phyloP scores from a whole-genome alignment of 225 moss, liverwort and hornwort species.

The Pleurozium schreberi region DNA sequence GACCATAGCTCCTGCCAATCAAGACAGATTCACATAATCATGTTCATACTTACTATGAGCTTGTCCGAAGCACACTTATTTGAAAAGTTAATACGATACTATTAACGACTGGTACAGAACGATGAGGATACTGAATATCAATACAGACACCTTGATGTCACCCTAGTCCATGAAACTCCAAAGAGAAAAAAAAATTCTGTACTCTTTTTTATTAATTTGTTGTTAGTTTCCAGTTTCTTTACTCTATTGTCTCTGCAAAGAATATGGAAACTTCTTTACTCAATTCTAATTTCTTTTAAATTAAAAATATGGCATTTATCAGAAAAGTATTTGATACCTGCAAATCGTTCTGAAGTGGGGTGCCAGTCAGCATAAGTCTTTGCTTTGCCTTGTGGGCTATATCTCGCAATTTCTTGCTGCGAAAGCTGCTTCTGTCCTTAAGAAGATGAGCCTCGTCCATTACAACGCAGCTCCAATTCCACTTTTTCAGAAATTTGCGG shows the following conservation, averaged over 20 bases:
- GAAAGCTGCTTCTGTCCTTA: constrained; percentile 82
- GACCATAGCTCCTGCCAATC: constrained; percentile 78
- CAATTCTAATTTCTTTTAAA: neutral
- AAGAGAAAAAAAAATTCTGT: neutral
- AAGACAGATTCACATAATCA: neutral
- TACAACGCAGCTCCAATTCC: constrained; percentile 94
- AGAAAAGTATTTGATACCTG: constrained; percentile 30
- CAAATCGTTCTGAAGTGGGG: constrained; percentile 90
- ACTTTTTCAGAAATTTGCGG: constrained; percentile 73
- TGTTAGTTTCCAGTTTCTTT: neutral
- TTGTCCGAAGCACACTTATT: neutral
- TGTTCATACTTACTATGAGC: neutral
- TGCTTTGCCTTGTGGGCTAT: constrained; percentile 79
- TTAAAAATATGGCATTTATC: neutral
- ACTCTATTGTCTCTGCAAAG: neutral
- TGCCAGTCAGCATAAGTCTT: constrained; percentile 93
- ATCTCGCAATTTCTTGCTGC: constrained; percentile 73
- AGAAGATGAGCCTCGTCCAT: constrained; percentile 97
- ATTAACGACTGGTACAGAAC: neutral
- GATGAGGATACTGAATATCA: neutral
- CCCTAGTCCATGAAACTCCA: neutral
- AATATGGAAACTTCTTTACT: neutral
- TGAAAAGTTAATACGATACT: neutral
- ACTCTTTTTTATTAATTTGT: neutral
- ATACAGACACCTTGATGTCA: neutral